Percentiles rank a stretch among this genome's conserved stretches.
Evolutionary conservation across 2,329 filamentous ascomycete genomes (phyloP).

Genomic region (Thermomyces lanuginosus): DNA sequence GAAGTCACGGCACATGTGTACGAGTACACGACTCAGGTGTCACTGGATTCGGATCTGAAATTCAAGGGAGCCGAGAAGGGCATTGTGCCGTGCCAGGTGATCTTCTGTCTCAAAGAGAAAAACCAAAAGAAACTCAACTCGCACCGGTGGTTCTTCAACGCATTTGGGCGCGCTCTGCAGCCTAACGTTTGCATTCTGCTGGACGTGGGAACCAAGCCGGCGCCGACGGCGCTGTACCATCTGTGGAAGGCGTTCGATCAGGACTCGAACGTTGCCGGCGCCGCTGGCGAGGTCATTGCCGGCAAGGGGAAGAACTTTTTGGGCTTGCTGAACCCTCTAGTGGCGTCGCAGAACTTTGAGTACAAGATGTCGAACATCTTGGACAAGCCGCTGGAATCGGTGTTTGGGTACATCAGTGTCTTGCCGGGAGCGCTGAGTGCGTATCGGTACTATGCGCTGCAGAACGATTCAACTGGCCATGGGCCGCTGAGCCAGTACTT

Average conservation of each 20-base stretch:
- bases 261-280: slow-evolving; percentile 91
- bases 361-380: slow-evolving; percentile 99
- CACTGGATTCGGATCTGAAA: slow-evolving; percentile 83
- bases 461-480: slow-evolving; percentile 91
- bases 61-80: slow-evolving; percentile 99
- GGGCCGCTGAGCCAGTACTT: slow-evolving; percentile 96
- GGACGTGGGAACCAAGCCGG: slow-evolving; percentile 87
- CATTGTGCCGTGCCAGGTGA: slow-evolving; percentile 93
- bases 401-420: slow-evolving; percentile 97
- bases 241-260: slow-evolving; percentile 98
- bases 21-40: slow-evolving; percentile 97
- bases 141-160: slow-evolving; percentile 98
- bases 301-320: slow-evolving; percentile 70
- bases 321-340: slow-evolving; percentile 79
- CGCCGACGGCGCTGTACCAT: slow-evolving; percentile 82
- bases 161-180: slow-evolving; percentile 78
- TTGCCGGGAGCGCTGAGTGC: slow-evolving; percentile 87
- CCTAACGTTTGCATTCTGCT: slow-evolving; percentile 94
- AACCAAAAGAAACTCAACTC: slow-evolving; percentile 97
- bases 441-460: slow-evolving; percentile 86
- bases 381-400: slow-evolving; percentile 90
- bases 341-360: slow-evolving; percentile 96
- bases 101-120: slow-evolving; percentile 96
- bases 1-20: slow-evolving; percentile 95
- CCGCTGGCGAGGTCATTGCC: slow-evolving; percentile 93